Evolutionary conservation across 441 rosid genomes (phyloP).

Genomic region (Brassica balearica): DNA sequence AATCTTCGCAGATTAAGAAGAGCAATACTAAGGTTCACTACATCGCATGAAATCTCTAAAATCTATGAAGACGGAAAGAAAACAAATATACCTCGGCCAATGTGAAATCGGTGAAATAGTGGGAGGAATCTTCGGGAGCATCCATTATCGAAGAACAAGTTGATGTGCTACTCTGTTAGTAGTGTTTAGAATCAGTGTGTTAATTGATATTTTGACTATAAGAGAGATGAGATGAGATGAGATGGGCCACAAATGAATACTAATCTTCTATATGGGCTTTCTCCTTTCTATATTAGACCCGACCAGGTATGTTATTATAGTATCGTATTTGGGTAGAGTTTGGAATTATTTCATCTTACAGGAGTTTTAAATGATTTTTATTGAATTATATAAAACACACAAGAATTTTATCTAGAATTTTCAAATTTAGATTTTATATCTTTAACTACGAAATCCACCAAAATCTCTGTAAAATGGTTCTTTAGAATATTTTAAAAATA

Average conservation of each 20-base stretch:
- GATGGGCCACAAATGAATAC: conserved; percentile 19
- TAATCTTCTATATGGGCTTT: conserved; percentile 21
- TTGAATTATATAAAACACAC: neutral
- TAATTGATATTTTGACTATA: neutral
- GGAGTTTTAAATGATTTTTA: neutral
- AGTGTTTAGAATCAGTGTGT: conserved; percentile 21
- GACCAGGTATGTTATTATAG: neutral
- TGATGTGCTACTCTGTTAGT: neutral
- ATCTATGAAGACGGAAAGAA: conserved; percentile 9
- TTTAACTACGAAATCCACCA: neutral
- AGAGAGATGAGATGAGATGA: conserved; percentile 7
- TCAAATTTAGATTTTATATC: neutral
- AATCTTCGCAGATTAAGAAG: conserved; percentile 47
- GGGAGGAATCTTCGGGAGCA: conserved; percentile 47
- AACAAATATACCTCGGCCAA: conserved; percentile 58
- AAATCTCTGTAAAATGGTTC: neutral
- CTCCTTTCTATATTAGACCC: neutral
- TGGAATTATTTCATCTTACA: neutral
- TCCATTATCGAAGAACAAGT: conserved; percentile 44
- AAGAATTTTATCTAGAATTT: neutral
- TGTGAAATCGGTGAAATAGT: conserved; percentile 56
- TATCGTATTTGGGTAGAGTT: neutral
- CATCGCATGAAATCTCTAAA: conserved; percentile 35
- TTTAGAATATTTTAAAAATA: neutral
- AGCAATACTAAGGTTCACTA: neutral